Conservation (phyloP, 805 yeast genomes). For the Candida ipomoeae region DNA sequence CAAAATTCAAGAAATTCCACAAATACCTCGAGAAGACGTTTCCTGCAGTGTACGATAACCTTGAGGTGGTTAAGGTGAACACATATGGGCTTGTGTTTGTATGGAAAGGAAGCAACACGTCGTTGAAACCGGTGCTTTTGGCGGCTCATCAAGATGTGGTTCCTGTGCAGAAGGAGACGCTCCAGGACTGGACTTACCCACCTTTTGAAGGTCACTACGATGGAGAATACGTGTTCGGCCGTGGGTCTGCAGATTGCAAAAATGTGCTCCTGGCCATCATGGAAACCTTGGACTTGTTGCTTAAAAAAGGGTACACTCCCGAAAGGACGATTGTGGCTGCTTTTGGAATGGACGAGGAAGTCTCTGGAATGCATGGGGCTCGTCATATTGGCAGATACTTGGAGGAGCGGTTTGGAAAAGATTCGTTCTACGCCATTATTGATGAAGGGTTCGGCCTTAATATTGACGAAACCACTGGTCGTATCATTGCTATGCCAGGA, state of each 20-base stretch:
- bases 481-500: conserved; percentile 48
- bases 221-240: conserved; percentile 21
- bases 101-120: conserved; percentile 31
- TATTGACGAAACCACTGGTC: conserved; percentile 41
- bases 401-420: conserved; percentile 15
- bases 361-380: conserved; percentile 17
- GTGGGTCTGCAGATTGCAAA: conserved; percentile 19
- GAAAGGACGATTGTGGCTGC: conserved; percentile 16
- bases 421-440: conserved; percentile 16
- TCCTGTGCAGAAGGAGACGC: conserved; percentile 36
- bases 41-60: conserved; percentile 31
- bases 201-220: conserved; percentile 36
- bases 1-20: conserved; percentile 24
- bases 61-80: conserved; percentile 32
- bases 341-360: conserved; percentile 21
- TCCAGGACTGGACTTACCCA: conserved; percentile 36
- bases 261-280: conserved; percentile 16
- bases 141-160: conserved; percentile 43
- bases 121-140: conserved; percentile 34
- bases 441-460: conserved; percentile 28
- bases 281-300: conserved; percentile 17
- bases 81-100: conserved; percentile 35
- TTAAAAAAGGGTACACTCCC: conserved; percentile 10
- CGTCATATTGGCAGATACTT: conserved; percentile 12
- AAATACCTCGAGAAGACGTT: conserved; percentile 27